Evolutionary conservation across 495 filamentous ascomycete species (phyloP).

Genomic region (Aspergillus ostianus): DNA sequence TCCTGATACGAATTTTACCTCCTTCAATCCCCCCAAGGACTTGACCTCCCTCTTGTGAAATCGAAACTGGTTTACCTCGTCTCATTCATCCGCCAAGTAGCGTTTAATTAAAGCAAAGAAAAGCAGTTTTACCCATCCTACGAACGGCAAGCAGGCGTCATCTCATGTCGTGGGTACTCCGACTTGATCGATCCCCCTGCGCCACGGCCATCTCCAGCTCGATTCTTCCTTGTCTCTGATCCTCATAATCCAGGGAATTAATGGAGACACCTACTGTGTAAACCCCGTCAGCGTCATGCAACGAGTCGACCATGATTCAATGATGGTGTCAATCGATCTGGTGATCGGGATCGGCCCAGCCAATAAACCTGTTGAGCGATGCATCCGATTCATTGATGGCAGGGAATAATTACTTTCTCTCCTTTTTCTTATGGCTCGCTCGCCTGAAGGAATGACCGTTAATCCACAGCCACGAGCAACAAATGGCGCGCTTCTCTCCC

Average conservation of each 20-base stretch:
- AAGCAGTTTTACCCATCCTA: no score
- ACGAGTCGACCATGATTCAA: neutral
- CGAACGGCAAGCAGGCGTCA: no score
- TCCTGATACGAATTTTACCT: neutral
- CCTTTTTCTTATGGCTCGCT: no score
- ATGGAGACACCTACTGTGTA: neutral
- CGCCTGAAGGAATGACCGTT: neutral
- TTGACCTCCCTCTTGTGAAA: neutral
- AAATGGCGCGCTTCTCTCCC: neutral
- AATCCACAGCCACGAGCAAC: neutral
- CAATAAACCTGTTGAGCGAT: neutral
- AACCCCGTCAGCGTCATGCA: neutral
- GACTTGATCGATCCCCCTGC: slow-evolving; percentile 7
- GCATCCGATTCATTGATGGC: slow-evolving; percentile 1
- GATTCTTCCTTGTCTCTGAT: neutral
- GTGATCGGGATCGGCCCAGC: neutral
- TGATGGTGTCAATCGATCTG: neutral
- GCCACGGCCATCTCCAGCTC: slow-evolving; percentile 6
- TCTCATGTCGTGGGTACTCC: slow-evolving; percentile 3
- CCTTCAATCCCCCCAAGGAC: neutral
- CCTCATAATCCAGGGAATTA: neutral
- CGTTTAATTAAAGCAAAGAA: neutral
- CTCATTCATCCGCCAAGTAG: neutral
- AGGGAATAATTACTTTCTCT: no score
- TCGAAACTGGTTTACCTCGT: neutral